phyloP scores from a whole-genome alignment of 1,284 basidiomycete species.

The Rhodotorula sp. region DNA sequence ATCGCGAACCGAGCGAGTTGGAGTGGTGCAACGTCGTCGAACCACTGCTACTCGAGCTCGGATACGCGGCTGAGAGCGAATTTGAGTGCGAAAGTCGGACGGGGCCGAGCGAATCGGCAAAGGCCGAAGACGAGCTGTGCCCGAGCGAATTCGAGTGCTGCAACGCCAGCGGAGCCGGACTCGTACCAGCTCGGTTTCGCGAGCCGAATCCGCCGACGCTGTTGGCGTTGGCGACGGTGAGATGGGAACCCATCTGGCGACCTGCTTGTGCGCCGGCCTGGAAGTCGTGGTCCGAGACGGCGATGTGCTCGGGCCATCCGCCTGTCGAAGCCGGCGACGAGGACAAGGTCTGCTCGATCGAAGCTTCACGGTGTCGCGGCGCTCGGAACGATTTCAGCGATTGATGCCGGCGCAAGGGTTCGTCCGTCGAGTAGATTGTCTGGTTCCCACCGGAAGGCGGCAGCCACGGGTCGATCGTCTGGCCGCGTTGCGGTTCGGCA shows the following conservation, averaged over 20 bases:
- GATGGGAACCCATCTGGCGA: background rate
- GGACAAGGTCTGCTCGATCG: slow-evolving; percentile 19
- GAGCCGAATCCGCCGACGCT: slow-evolving; percentile 24
- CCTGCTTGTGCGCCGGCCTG: slow-evolving; percentile 4
- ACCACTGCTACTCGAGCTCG: slow-evolving; percentile 1
- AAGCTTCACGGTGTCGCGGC: slow-evolving; percentile 14
- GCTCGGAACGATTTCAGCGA: slow-evolving; percentile 25
- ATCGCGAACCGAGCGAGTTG: slow-evolving; percentile 18
- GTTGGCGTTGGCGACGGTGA: slow-evolving; percentile 7
- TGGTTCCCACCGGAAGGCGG: background rate
- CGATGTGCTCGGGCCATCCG: slow-evolving; percentile 6
- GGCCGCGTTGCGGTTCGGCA: slow-evolving; percentile 10
- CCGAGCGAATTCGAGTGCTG: slow-evolving; percentile 29
- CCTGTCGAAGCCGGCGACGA: slow-evolving; percentile 16
- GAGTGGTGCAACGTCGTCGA: slow-evolving; percentile 3
- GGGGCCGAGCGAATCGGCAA: slow-evolving; percentile 6
- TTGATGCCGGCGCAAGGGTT: slow-evolving; percentile 34
- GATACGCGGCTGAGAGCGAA: slow-evolving; percentile 25
- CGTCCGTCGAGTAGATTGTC: slow-evolving; percentile 11
- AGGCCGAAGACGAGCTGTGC: slow-evolving; percentile 1
- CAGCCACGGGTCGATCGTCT: slow-evolving; percentile 24
- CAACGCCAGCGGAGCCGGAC: slow-evolving; percentile 31
- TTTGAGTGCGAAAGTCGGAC: slow-evolving; percentile 28
- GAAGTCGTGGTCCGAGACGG: background rate
- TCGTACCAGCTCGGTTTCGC: slow-evolving; percentile 21